Evolutionary conservation across 1,139 yeast species (phyloP).

Genomic region (Waltiozyma sp.): DNA sequence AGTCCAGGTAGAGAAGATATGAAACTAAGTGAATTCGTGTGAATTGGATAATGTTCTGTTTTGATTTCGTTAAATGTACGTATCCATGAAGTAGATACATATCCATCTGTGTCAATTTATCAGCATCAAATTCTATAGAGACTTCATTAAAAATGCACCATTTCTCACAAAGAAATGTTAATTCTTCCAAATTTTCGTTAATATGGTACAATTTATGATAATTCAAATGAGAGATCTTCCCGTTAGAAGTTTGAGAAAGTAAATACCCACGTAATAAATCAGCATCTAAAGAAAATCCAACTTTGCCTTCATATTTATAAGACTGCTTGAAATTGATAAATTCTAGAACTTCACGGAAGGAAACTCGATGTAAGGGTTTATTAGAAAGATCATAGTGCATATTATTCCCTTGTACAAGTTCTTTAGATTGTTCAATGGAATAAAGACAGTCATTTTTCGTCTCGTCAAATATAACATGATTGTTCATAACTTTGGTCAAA

Average conservation of each 20-base stretch:
- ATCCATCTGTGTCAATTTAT: not conserved
- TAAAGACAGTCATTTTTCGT: not conserved
- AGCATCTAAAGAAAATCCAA: constrained; percentile 3
- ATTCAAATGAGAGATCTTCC: not conserved
- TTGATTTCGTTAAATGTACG: not conserved
- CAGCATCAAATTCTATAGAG: not conserved
- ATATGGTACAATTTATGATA: not conserved
- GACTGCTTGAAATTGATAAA: not conserved
- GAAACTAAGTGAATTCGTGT: not conserved
- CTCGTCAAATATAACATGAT: not conserved
- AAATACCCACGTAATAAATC: constrained; percentile 11
- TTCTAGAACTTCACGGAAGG: not conserved
- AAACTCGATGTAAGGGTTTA: not conserved
- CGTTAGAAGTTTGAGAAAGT: not conserved
- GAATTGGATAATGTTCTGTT: not conserved
- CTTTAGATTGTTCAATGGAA: not conserved
- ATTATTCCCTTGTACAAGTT: not conserved
- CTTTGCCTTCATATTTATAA: not conserved
- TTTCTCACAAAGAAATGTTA: not conserved
- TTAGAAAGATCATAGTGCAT: not conserved
- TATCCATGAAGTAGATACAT: not conserved
- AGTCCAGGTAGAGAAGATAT: not conserved
- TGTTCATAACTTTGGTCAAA: not conserved
- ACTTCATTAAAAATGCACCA: not conserved
- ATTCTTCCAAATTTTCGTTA: not conserved